Percentiles rank a stretch among this genome's conserved stretches.
Conservation (phyloP, 2,329 filamentous ascomycete species). For the Aurifilum marmelostoma region DNA sequence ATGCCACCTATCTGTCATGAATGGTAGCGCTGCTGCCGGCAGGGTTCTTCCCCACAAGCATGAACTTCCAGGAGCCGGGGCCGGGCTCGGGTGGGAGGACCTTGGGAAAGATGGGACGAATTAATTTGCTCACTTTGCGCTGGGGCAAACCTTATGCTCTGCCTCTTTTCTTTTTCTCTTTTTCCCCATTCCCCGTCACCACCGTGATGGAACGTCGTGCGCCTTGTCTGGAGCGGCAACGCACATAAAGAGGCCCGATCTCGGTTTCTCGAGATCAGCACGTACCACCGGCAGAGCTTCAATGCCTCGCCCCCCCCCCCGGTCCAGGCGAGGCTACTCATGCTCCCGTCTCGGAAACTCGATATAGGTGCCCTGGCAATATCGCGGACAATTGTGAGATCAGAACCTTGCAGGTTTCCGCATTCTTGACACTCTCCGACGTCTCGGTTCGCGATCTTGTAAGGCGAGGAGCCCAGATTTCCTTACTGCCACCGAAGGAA, state of each 20-base stretch:
- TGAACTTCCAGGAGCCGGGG: neutral
- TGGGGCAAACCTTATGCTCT: neutral
- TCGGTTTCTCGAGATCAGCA: neutral
- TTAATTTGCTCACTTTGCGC: constrained; percentile 13
- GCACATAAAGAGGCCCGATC: neutral
- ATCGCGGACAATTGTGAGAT: constrained; percentile 18
- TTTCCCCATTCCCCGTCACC: neutral
- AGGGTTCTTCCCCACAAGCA: constrained; percentile 12
- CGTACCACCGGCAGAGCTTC: neutral
- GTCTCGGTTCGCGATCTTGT: constrained; percentile 11
- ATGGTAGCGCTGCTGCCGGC: neutral
- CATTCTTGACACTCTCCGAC: constrained; percentile 18
- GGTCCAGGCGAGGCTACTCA: neutral
- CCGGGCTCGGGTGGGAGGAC: neutral
- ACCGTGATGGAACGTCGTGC: neutral
- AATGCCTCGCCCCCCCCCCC: neutral
- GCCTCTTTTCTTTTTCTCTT: neutral
- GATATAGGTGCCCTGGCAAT: constrained; percentile 12
- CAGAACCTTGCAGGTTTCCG: constrained; percentile 19
- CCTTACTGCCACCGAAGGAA: neutral
- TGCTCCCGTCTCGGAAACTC: neutral
- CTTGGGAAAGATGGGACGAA: constrained; percentile 11
- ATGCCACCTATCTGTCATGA: neutral
- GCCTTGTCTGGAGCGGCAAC: constrained; percentile 1
- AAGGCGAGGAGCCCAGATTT: neutral